These are phyloP conservation scores for Asterophora parasitica DNA, from an alignment of 768 basidiomycete genomes.

Conservation along the genomic window DNA sequence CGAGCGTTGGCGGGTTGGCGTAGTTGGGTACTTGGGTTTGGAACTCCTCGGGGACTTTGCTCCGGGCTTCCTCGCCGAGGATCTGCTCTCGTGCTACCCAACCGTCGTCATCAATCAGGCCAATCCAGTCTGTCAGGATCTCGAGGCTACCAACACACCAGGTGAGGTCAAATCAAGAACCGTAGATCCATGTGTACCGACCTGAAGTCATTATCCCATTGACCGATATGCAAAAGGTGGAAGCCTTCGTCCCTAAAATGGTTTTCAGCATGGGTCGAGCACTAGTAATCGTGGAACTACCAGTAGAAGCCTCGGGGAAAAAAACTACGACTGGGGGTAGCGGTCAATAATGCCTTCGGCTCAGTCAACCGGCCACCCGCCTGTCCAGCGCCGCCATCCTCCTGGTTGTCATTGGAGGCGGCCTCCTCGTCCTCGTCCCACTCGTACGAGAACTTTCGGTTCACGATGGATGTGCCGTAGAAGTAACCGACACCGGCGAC, in stretches of 20 bases:
- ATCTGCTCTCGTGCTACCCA: constrained; percentile 98
- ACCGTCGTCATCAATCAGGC: constrained; percentile 87
- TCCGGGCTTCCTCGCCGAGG: constrained; percentile 92
- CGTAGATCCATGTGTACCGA: constrained; percentile 16
- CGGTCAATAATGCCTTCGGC: constrained; percentile 75
- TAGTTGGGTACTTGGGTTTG: constrained; percentile 90
- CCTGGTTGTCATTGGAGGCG: constrained; percentile 23
- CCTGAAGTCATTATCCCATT: constrained; percentile 91
- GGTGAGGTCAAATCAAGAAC: background rate
- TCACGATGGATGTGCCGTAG: constrained; percentile 84
- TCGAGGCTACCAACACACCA: constrained; percentile 52
- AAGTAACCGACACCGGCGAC: constrained; percentile 95
- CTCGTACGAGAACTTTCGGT: constrained; percentile 80
- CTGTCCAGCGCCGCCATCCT: constrained; percentile 33
- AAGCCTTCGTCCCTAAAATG: constrained; percentile 85
- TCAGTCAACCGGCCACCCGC: constrained; percentile 67
- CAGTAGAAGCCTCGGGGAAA: constrained; percentile 98
- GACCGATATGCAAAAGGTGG: constrained; percentile 86
- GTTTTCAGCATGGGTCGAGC: constrained; percentile 11
- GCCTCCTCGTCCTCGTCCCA: constrained; percentile 72
- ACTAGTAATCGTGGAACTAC: constrained; percentile 30
- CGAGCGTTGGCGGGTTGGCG: constrained; percentile 92
- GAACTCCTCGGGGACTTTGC: constrained; percentile 89
- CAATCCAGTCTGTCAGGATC: constrained; percentile 86
- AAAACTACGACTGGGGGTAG: constrained; percentile 93